Conservation (phyloP, 768 basidiomycete species). For the Termitomyces sp. region DNA sequence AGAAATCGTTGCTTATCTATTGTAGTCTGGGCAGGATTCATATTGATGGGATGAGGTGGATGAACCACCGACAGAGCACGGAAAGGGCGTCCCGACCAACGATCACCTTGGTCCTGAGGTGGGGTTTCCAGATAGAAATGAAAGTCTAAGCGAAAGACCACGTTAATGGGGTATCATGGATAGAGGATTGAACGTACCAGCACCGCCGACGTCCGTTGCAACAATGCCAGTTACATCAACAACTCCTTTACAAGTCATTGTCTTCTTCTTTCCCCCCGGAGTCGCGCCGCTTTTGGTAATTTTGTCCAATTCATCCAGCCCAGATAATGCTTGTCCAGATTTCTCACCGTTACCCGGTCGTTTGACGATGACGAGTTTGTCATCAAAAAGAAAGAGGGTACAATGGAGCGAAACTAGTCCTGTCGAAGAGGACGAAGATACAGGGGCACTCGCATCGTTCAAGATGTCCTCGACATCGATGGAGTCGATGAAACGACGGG, state of each 20-base stretch:
- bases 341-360: constrained; percentile 74
- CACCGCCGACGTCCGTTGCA: constrained; percentile 79
- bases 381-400: constrained; percentile 90
- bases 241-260: constrained; percentile 79
- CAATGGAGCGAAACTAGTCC: constrained; percentile 59
- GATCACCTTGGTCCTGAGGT: constrained; percentile 75
- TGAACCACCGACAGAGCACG: constrained; percentile 74
- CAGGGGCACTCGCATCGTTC: constrained; percentile 44
- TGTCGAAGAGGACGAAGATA: constrained; percentile 33
- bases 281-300: constrained; percentile 59
- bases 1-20: constrained; percentile 78
- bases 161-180: not conserved
- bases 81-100: constrained; percentile 86
- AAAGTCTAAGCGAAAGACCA: constrained; percentile 51
- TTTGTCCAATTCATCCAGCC: constrained; percentile 76
- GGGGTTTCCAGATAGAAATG: constrained; percentile 81
- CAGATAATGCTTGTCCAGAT: constrained; percentile 63
- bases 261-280: constrained; percentile 66
- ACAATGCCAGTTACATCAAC: constrained; percentile 82
- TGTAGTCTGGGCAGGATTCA: constrained; percentile 61
- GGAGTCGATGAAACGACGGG: constrained; percentile 83
- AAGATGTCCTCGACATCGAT: constrained; percentile 88
- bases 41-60: constrained; percentile 60
- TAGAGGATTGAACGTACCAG: constrained; percentile 47
- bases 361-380: constrained; percentile 89